Conservation (phyloP, 2,329 filamentous ascomycete genomes). For the Chrysosporium keratinophilum region DNA sequence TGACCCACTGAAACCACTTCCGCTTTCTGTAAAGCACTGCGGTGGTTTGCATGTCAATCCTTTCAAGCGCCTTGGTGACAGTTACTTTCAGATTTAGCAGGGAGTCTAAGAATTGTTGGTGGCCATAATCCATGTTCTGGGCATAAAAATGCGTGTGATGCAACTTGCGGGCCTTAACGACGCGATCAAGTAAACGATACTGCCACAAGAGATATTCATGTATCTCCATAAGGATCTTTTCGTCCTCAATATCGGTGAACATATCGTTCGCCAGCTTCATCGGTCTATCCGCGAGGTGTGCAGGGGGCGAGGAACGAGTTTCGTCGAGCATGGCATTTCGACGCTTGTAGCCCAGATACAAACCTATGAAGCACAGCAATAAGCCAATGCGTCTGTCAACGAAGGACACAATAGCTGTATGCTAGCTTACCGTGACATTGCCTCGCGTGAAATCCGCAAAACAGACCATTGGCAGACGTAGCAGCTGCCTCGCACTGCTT, state of each 20-base stretch:
- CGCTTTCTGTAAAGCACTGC: conserved; percentile 37
- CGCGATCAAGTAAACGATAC: conserved; percentile 31
- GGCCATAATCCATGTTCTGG: conserved; percentile 36
- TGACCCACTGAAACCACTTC: conserved; percentile 43
- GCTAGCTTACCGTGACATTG: conserved; percentile 30
- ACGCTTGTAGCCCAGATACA: conserved; percentile 42
- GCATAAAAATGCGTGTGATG: conserved; percentile 37
- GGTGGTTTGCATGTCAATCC: conserved; percentile 34
- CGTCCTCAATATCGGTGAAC: conserved; percentile 32
- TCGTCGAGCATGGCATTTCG: conserved; percentile 41
- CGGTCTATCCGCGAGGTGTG: conserved; percentile 29
- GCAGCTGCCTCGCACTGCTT: conserved; percentile 27
- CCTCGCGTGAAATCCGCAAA: conserved; percentile 35
- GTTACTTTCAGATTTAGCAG: conserved; percentile 31
- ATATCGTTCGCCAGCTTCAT: conserved; percentile 32
- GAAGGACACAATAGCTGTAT: background rate
- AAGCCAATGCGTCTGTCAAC: background rate
- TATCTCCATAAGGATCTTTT: conserved; percentile 18
- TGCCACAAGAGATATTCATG: conserved; percentile 35
- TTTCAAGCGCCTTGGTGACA: conserved; percentile 34
- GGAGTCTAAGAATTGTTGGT: conserved; percentile 33
- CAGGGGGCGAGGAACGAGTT: conserved; percentile 6
- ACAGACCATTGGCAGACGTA: conserved; percentile 34
- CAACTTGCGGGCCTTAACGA: conserved; percentile 35
- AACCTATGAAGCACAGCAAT: conserved; percentile 13